phyloP scores from a whole-genome alignment of 345 rosid species.

The Aquilaria malaccensis region DNA sequence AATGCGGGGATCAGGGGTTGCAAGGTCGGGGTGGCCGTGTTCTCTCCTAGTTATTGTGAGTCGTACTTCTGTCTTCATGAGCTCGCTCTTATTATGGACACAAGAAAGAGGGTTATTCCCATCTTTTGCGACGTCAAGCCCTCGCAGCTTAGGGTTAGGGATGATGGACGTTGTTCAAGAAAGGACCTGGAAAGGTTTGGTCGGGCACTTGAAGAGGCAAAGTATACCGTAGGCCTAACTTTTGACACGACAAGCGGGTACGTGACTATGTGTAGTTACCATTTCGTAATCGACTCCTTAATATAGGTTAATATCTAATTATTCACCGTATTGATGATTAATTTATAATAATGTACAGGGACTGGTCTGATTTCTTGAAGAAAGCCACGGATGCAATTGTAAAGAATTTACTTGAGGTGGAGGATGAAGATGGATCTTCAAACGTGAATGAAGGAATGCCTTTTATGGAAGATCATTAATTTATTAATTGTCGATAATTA shows the following conservation, averaged over 20 bases:
- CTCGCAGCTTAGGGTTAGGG: constrained; percentile 47
- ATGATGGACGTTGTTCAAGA: constrained; percentile 25
- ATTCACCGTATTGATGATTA: neutral
- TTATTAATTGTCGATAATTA: too few species aligned
- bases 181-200: constrained; percentile 37
- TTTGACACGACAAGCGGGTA: constrained; percentile 68
- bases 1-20: constrained; percentile 41
- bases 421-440: constrained; percentile 17
- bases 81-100: constrained; percentile 61
- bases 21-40: constrained; percentile 61
- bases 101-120: constrained; percentile 58
- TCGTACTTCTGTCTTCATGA: constrained; percentile 82
- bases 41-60: constrained; percentile 71
- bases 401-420: constrained; percentile 53
- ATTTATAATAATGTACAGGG: constrained; percentile 26
- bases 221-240: constrained; percentile 75
- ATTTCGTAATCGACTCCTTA: neutral
- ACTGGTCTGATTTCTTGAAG: constrained; percentile 74
- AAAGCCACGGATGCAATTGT: constrained; percentile 61
- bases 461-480: too few species aligned
- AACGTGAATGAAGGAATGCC: too few species aligned
- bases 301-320: neutral
- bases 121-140: constrained; percentile 82
- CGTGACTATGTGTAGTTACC: neutral
- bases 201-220: constrained; percentile 61